These are phyloP conservation scores for Prunus mume DNA, from an alignment of 306 rosid genomes.

Conservation along the genomic window DNA sequence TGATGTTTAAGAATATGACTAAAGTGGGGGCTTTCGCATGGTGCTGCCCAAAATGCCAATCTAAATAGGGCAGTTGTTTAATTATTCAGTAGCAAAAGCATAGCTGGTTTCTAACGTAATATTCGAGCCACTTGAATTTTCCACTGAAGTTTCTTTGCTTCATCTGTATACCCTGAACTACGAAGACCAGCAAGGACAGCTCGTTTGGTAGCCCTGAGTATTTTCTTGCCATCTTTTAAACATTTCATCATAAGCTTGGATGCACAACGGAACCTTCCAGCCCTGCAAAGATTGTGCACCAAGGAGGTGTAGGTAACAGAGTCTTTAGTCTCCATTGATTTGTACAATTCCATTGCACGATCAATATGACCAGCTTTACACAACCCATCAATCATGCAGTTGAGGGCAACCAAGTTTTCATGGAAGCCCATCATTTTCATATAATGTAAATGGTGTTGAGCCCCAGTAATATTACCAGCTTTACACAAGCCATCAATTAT, in stretches of 20 bases:
- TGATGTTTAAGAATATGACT: neutral
- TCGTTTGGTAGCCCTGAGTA: slow-evolving; percentile 51
- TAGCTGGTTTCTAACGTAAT: slow-evolving; percentile 25
- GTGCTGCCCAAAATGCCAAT: neutral
- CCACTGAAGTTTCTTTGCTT: slow-evolving; percentile 53
- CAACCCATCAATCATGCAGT: slow-evolving; percentile 70
- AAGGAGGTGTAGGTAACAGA: slow-evolving; percentile 57
- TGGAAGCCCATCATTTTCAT: slow-evolving; percentile 53
- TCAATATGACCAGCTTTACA: slow-evolving; percentile 75
- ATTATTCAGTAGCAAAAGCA: neutral
- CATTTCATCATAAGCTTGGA: slow-evolving; percentile 58
- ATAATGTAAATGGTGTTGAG: slow-evolving; percentile 50
- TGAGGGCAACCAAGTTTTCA: slow-evolving; percentile 61
- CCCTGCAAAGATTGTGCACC: slow-evolving; percentile 81
- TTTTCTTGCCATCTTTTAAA: slow-evolving; percentile 46
- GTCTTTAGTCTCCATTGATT: slow-evolving; percentile 69
- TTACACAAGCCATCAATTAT: slow-evolving; percentile 64
- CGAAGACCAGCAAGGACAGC: slow-evolving; percentile 64
- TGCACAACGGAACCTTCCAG: slow-evolving; percentile 50
- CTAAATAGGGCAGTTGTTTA: neutral
- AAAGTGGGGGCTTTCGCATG: neutral
- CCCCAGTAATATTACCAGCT: slow-evolving; percentile 47
- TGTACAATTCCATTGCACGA: slow-evolving; percentile 56
- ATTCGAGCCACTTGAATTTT: slow-evolving; percentile 41
- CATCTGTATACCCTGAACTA: slow-evolving; percentile 46